Conservation (phyloP, 352 stramenopile species). For the Globisporangium viniferum region DNA sequence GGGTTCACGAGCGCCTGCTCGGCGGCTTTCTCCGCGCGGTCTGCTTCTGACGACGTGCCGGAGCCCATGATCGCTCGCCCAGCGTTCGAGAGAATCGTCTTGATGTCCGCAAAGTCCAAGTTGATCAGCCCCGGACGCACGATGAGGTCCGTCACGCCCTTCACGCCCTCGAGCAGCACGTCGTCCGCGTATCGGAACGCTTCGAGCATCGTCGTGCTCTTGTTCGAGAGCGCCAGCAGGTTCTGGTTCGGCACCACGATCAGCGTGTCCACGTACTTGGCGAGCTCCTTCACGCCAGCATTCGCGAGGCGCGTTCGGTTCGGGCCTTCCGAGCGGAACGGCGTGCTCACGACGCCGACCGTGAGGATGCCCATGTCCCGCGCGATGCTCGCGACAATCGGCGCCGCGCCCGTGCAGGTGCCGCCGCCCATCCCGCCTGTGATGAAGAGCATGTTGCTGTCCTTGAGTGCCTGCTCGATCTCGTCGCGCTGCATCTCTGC, state of each 20-base stretch:
- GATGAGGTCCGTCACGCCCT: slow-evolving; percentile 96
- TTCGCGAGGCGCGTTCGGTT: slow-evolving; percentile 93
- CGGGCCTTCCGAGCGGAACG: slow-evolving; percentile 94
- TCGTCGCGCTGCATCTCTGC: slow-evolving; percentile 88
- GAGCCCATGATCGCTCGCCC: slow-evolving; percentile 96
- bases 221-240: slow-evolving; percentile 89
- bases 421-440: slow-evolving; percentile 94
- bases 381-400: slow-evolving; percentile 92
- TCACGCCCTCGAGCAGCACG: slow-evolving; percentile 94
- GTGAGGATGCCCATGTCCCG: slow-evolving; percentile 93
- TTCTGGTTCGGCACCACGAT: slow-evolving; percentile 98
- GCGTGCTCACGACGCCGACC: slow-evolving; percentile 95
- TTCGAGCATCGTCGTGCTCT: slow-evolving; percentile 91
- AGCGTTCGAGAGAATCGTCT: slow-evolving; percentile 93
- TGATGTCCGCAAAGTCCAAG: slow-evolving; percentile 97
- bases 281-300: slow-evolving; percentile 89
- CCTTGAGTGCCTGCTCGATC: slow-evolving; percentile 86
- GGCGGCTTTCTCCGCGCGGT: slow-evolving; percentile 87
- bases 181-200: slow-evolving; percentile 95
- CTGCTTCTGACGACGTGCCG: slow-evolving; percentile 66
- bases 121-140: slow-evolving; percentile 96
- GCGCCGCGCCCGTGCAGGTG: slow-evolving; percentile 90
- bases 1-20: slow-evolving; percentile 94
- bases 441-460: slow-evolving; percentile 96
- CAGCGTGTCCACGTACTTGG: slow-evolving; percentile 93